phyloP scores from a whole-genome alignment of 257 asterid species.

The Solanum ossicruentum region DNA sequence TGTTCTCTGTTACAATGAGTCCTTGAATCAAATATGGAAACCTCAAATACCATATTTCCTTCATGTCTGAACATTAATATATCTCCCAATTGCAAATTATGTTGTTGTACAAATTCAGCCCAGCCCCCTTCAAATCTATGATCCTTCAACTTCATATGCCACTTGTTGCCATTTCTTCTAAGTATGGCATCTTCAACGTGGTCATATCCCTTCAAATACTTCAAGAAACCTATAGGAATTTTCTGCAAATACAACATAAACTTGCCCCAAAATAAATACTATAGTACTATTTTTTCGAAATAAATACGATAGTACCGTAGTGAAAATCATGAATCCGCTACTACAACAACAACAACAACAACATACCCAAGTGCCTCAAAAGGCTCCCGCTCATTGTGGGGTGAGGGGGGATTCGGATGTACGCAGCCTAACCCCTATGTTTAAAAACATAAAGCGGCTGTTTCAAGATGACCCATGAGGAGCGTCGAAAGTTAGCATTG shows the following conservation, averaged over 20 bases:
- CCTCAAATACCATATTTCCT: conserved; percentile 7
- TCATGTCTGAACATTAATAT: conserved; percentile 1
- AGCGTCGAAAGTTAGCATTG: too few species aligned
- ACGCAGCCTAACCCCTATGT: too few species aligned
- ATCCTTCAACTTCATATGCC: background rate
- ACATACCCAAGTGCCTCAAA: too few species aligned
- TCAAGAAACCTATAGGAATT: background rate
- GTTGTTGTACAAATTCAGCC: background rate
- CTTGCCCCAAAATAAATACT: background rate
- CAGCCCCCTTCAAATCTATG: background rate
- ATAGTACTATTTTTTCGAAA: too few species aligned
- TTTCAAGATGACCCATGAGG: too few species aligned
- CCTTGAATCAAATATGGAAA: background rate
- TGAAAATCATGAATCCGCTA: background rate
- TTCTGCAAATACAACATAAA: background rate
- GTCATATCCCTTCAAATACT: background rate
- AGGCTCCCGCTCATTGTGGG: too few species aligned
- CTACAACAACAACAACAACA: too few species aligned
- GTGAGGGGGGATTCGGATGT: too few species aligned
- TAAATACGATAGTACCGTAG: background rate
- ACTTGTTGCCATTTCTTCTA: background rate
- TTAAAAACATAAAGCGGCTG: too few species aligned
- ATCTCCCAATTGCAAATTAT: conserved; percentile 4
- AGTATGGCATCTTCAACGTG: background rate
- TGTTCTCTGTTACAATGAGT: background rate